phyloP scores from a whole-genome alignment of 768 basidiomycete genomes.

The Gloeostereum incarnatum region DNA sequence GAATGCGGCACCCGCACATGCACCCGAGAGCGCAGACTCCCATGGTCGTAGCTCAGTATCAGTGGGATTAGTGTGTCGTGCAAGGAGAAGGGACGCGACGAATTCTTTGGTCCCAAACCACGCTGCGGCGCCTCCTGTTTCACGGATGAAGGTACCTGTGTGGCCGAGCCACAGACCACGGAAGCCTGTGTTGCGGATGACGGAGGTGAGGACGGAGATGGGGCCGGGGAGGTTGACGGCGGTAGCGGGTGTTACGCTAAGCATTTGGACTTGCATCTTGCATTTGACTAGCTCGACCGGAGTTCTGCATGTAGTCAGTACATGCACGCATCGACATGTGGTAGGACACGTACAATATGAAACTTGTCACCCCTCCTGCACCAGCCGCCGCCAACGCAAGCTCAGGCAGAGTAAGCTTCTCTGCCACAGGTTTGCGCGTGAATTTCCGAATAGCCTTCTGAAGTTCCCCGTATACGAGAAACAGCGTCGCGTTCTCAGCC shows the following conservation, averaged over 20 bases:
- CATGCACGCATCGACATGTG: neutral
- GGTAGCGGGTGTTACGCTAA: no score
- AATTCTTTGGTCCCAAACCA: constrained; percentile 88
- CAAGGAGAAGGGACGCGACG: constrained; percentile 53
- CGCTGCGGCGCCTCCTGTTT: constrained; percentile 77
- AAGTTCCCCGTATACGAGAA: constrained; percentile 79
- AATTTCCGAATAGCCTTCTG: constrained; percentile 50
- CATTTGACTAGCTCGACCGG: constrained; percentile 88
- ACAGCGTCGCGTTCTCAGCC: constrained; percentile 87
- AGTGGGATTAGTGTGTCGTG: constrained; percentile 27
- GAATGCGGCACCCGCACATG: constrained; percentile 77
- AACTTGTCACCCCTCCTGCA: constrained; percentile 81
- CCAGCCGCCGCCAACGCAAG: constrained; percentile 75
- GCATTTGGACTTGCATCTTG: constrained; percentile 90
- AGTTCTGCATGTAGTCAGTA: constrained; percentile 37
- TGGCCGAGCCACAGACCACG: constrained; percentile 82
- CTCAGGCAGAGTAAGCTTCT: constrained; percentile 51
- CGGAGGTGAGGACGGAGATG: constrained; percentile 34
- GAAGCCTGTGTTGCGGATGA: constrained; percentile 49
- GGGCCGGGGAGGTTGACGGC: constrained; percentile 12
- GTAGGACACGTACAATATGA: constrained; percentile 61
- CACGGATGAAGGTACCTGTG: constrained; percentile 78
- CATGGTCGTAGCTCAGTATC: constrained; percentile 25
- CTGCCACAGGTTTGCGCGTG: no score
- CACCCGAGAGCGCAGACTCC: constrained; percentile 85